Percentiles rank a stretch among this genome's conserved stretches.
phyloP scores from a whole-genome alignment of 1,284 basidiomycete species.

The Boletellus sp. region DNA sequence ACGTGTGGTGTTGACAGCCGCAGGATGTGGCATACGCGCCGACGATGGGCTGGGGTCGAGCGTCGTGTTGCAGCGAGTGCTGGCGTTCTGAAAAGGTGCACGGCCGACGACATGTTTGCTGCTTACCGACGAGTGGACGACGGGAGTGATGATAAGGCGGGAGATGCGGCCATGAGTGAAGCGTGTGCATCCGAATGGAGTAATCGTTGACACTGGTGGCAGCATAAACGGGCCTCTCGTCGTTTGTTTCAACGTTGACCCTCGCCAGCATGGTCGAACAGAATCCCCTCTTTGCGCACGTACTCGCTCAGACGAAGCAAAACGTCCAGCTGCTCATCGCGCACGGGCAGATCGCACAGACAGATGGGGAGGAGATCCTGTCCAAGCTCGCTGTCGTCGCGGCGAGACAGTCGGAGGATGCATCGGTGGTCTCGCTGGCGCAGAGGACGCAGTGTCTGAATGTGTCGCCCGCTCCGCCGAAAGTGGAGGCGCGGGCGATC shows the following conservation, averaged over 20 bases:
- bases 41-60: too few relatives aligned
- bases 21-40: too few relatives aligned
- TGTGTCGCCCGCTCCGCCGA: slow-evolving; percentile 24
- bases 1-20: too few relatives aligned
- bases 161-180: too few relatives aligned
- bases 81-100: too few relatives aligned
- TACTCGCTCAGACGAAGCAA: slow-evolving; percentile 62
- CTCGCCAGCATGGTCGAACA: slow-evolving; percentile 21
- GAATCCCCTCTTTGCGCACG: slow-evolving; percentile 33
- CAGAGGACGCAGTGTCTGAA: slow-evolving; percentile 23
- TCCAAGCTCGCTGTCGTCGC: slow-evolving; percentile 38
- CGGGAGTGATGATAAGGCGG: too few relatives aligned
- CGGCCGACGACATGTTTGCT: too few relatives aligned
- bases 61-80: too few relatives aligned
- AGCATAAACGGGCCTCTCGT: slow-evolving; percentile 15
- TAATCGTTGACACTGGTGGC: slow-evolving; percentile 14
- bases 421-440: slow-evolving; percentile 24
- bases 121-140: too few relatives aligned
- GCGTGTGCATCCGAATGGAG: slow-evolving; percentile 12
- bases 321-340: slow-evolving; percentile 64
- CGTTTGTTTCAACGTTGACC: neutral
- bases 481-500: slow-evolving; percentile 29
- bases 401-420: slow-evolving; percentile 2
- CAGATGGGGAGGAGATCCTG: slow-evolving; percentile 54
- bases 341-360: slow-evolving; percentile 54